A percentile compares a stretch with the other conserved stretches of the same genome.
Conservation (phyloP, 78 protist species). For the Emiliania huxleyi region DNA sequence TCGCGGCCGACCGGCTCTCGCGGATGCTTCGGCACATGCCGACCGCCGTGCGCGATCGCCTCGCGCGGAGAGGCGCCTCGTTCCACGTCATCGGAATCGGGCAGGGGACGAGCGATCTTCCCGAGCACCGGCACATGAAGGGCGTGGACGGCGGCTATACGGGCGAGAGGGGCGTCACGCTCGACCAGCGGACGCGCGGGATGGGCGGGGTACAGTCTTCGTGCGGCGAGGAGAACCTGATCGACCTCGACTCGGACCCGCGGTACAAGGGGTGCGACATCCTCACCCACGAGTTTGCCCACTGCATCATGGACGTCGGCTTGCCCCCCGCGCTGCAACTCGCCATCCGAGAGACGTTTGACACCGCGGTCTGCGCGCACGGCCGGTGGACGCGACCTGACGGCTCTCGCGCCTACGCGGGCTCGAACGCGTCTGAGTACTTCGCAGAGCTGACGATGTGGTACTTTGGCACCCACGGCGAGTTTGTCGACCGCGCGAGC, state of each 20-base stretch:
- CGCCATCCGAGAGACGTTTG: not conserved
- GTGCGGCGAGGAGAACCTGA: slow-evolving; percentile 24
- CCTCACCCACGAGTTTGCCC: slow-evolving; percentile 24
- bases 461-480: slow-evolving; percentile 25
- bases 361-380: not conserved
- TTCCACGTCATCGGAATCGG: not conserved
- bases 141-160: slow-evolving; percentile 14
- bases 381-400: not conserved
- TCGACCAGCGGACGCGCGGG: slow-evolving; percentile 18
- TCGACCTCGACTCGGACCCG: slow-evolving; percentile 14
- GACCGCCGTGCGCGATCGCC: not conserved
- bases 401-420: slow-evolving; percentile 7
- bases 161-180: not conserved
- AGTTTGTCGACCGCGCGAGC: not conserved
- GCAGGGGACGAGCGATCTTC: not conserved
- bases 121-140: slow-evolving; percentile 26
- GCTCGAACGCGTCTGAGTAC: not conserved
- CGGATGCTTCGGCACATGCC: not conserved
- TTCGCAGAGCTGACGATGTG: slow-evolving; percentile 18
- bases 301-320: slow-evolving; percentile 16
- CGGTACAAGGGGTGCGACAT: not conserved
- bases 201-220: not conserved
- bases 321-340: not conserved
- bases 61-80: not conserved
- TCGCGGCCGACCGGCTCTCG: slow-evolving; percentile 4